Base-by-base conservation (phyloP, 164 flowering plant genomes). In the Stephania japonica region DNA sequence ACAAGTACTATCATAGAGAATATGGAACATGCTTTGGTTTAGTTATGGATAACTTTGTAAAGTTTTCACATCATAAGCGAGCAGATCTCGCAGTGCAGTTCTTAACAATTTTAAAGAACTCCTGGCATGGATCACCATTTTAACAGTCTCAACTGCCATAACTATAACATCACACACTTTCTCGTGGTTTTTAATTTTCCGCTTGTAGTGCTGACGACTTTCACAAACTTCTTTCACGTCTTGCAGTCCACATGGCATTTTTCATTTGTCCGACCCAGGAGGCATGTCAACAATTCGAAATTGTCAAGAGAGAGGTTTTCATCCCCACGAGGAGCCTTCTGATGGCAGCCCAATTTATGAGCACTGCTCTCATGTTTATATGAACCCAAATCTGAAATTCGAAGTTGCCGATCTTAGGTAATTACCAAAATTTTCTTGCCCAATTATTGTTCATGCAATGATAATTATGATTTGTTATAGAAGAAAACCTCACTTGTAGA, bases 231-330 rank as follows among this genome's bases (percentile, higher is more conserved):
- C 23, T 42, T 73, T 38, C 70, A 43, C 25, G 70, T 12, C 19
- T 23, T 87, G 83, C 90, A 95, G 97, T 61, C 93, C 94, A n/a
- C 94, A 93, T 75, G 99, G 98, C 41, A 96, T 96, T 81, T 96
- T 92, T 78, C 99, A 96, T 80, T 83, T 96, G 9, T 93, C 99
- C 0, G 99, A 96, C 69, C 99, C 98, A 8, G 83, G 88, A 14
- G 98, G 98, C 9, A 85, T 96, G 24, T 80, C 88, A 10, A 82
- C 91, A 38, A 91, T 93, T 50, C 91, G 99, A 25, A 89, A 87
- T 43, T 96, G 99, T 79, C 88, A 90, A 66, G 84, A 91, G 73
- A 92, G 97, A 32, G 97, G 97, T 10, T 96, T 96, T 80, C 98
- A 96, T 86, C 98, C 99, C n/a, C 99, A 96, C 44, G 98, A 92